Base-by-base conservation (phyloP, 805 yeast genomes). In the Hanseniaspora pseudoguilliermondii region DNA sequence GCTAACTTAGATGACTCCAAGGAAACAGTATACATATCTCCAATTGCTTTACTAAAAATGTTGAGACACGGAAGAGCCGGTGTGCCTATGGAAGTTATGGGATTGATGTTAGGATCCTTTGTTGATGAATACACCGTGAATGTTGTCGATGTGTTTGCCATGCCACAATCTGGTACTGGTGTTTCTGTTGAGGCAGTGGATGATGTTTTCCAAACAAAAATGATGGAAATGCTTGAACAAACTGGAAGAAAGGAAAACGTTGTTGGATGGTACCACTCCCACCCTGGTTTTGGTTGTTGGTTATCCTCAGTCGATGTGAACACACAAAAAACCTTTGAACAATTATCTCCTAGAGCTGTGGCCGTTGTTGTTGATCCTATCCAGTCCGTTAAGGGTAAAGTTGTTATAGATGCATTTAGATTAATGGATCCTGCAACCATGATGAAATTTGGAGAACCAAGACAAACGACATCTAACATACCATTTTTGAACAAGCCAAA, bases 271-370 rank as follows among this genome's bases (percentile, higher is more conserved):
- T 93, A 93, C 74, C 99, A 93, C 69, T 90, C 97, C 15, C 98
- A 93, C 72, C 98, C 98, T 5, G 98, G 98, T 18, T 93, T 91
- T 69, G 98, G 98, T n/a, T 93, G 99, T 75, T 93, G 99, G 99
- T 77, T 93, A 63, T 90, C 97, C 13, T 82, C 90, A 32, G 97
- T 93, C 32, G 99, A 93, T 78, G 95, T 93, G 59, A 88, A 89
- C 70, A 93, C 99, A 3, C 99, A 93, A 68, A 96, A 91, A 69
- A 87, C 96, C 38, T 93, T 93, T 66, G 99, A 93, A 69, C 97
- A 89, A 70, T 81, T 93, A 70, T 91, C 91, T 69, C 84, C 83
- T 60, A 78, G 98, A 63, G 95, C 98, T 0, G 98, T 93, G 40
- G 98, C 99, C 1, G 99, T 93, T 35, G 99, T 93, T 42, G 84